Evolutionary conservation across 2,329 filamentous ascomycete genomes (phyloP), one percentile per base, ranked within the genome.

Genomic region (Aspergillus piperis): DNA sequence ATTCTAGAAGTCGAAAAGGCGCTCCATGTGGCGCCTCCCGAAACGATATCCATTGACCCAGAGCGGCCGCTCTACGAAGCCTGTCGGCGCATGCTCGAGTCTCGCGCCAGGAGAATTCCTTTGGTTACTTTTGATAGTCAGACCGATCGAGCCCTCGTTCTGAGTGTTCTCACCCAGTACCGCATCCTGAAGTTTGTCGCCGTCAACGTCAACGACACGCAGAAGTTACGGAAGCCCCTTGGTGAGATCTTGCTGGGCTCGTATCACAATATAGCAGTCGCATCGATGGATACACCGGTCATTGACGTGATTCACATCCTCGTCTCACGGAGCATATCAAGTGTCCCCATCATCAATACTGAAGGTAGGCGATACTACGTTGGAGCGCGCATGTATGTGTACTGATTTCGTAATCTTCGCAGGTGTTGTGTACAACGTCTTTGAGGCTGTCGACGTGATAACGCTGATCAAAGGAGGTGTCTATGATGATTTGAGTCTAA

Each of bases 111-210:
- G 61, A 88, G 95, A 68, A 99, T 99, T 65, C 95, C 95, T 0
- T 84, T 99, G 6, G 90, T 99, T 61, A 95, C 97, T 69, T 85
- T 91, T 65, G 95, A 99, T 72, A 93, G 96, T 72, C 95, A 99
- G 78, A 99, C 95, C 2, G 88, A 90, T 59, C 86, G 92, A 64
- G 88, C 95, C 72, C 95, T 94, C 79, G 92, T 99, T 17, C 91
- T 99, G 62, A 97, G 92, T 70, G 95, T 99, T 62, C 90, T 99
- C 61, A 99, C 95, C 0, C 95, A 99, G 77, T 99, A 99, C 78
- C 90, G 96, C 60, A 98, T 99, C 68, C 86, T 99, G 65, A 99
- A 99, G 75, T 99, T 99, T 75, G 96, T 99, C 63, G 93, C 95
- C 10, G 94, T 99, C 77, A 99, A 99, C 77, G 88, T 91, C 42